Base-by-base conservation (phyloP, 1,284 basidiomycete species). In the Farysia itapuensis region DNA sequence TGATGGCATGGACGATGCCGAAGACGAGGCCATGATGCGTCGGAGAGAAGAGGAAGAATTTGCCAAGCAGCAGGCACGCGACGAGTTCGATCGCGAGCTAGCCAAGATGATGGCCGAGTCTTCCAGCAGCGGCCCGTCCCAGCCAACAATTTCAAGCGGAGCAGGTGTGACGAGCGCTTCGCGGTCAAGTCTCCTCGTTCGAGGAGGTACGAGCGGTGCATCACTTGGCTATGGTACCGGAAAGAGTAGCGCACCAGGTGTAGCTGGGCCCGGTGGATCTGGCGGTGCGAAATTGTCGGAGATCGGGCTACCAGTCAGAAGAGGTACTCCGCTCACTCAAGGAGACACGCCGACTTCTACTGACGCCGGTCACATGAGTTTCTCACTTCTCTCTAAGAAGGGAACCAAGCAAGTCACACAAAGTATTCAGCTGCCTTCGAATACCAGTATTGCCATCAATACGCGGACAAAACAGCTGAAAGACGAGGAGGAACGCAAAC, bases 31-130 rank as follows among this genome's bases (percentile, higher is more conserved):
- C 2, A 48, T 30, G 19, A 31, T 47, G 14, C 64, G 54, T 22
- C 76, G 75, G 11, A 76, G 72, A 30, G 70, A 72, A 16, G 77
- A 80, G 47, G 79, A 80, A 50, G 66, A 75, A 25, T 78, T 79
- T 29, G 64, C 65, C 32, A 72, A 71, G 9, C 86, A 89, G 63
- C 90, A 94, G 68, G 92, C 89, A 22, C 88, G 94, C 36, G 88
- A 86, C 5, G 94, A 94, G 33, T 97, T 99, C 71, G 89, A 86
- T 9, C 90, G 91, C 74, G 95, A 98, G 76, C 84, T 99, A 20
- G 91, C 94, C 1, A 94, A 90, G 79, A 87, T 99, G 81, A 85
- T 30, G 82, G 85, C 9, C 85, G 92, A 70, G 82, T 32, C 86
- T 22, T 20, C 18, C 12, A 8, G 11, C 9, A 12, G 11, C 11